Evolutionary conservation across 352 stramenopile species (phyloP).

Genomic region (Blastocystis sp.): DNA sequence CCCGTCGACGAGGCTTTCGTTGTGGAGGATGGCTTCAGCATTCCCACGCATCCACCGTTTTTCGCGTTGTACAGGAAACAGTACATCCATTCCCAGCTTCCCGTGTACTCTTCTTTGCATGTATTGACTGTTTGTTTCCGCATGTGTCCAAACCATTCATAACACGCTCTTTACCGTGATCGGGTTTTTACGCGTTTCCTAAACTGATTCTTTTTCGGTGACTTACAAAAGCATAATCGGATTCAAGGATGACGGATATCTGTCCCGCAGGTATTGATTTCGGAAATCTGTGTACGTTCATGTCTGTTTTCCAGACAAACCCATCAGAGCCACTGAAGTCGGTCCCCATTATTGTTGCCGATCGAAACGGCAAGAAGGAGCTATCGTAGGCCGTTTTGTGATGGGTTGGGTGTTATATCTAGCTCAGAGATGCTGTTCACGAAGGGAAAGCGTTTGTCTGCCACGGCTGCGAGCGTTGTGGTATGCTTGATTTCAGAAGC

Average conservation of each 20-base stretch:
- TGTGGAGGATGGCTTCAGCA: neutral
- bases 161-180: neutral
- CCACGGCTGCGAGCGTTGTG: slow-evolving; percentile 6
- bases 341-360: slow-evolving; percentile 18
- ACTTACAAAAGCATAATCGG: neutral
- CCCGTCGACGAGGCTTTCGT: slow-evolving; percentile 5
- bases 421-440: slow-evolving; percentile 55
- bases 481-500: neutral
- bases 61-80: neutral
- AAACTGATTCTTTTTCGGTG: neutral
- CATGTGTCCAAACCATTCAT: no score
- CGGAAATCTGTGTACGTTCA: slow-evolving; percentile 37
- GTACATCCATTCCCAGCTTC: neutral
- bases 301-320: slow-evolving; percentile 53
- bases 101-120: neutral
- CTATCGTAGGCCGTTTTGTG: slow-evolving; percentile 16
- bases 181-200: neutral
- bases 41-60: neutral
- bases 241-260: slow-evolving; percentile 11
- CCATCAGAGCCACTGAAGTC: slow-evolving; percentile 25
- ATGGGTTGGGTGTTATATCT: neutral
- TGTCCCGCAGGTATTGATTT: slow-evolving; percentile 54
- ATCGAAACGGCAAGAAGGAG: slow-evolving; percentile 43
- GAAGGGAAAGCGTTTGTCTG: slow-evolving; percentile 52
- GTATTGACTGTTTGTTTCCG: neutral